phyloP scores from a whole-genome alignment of 306 rosid genomes.

The Acmispon strigosus region DNA sequence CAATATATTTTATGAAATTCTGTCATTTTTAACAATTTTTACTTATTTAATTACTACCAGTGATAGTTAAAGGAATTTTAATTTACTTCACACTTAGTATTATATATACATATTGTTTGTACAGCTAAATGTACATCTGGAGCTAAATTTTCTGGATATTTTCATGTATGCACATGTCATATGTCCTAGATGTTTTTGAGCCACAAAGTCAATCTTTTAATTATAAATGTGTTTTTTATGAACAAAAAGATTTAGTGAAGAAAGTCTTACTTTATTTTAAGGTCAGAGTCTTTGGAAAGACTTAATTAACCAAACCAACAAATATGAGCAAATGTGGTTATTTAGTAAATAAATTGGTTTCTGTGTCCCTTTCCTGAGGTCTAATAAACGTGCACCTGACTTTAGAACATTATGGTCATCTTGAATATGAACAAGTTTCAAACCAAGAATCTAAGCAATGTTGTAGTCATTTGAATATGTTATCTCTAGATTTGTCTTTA shows the following conservation, averaged over 20 bases:
- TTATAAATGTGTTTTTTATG: neutral
- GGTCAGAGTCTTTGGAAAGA: neutral
- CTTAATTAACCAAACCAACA: neutral
- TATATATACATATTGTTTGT: too few species aligned
- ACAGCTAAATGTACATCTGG: too few species aligned
- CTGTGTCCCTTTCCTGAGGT: neutral
- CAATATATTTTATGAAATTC: neutral
- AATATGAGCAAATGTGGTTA: neutral
- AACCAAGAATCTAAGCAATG: neutral
- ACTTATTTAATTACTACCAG: neutral
- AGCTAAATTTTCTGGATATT: neutral
- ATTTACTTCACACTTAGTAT: too few species aligned
- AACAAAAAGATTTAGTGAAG: neutral
- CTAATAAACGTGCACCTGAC: conserved; percentile 11
- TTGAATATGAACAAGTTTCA: conserved; percentile 9
- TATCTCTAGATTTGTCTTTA: conserved; percentile 11
- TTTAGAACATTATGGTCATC: neutral
- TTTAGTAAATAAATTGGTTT: neutral
- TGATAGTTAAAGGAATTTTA: neutral
- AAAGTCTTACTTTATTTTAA: neutral
- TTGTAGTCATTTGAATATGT: conserved; percentile 13
- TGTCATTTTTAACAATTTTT: neutral
- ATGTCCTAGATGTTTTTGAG: neutral
- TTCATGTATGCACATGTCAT: neutral
- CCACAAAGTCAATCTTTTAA: neutral